Conservation (phyloP, 1,284 basidiomycete species). For the Cystobasidium pallidum region DNA sequence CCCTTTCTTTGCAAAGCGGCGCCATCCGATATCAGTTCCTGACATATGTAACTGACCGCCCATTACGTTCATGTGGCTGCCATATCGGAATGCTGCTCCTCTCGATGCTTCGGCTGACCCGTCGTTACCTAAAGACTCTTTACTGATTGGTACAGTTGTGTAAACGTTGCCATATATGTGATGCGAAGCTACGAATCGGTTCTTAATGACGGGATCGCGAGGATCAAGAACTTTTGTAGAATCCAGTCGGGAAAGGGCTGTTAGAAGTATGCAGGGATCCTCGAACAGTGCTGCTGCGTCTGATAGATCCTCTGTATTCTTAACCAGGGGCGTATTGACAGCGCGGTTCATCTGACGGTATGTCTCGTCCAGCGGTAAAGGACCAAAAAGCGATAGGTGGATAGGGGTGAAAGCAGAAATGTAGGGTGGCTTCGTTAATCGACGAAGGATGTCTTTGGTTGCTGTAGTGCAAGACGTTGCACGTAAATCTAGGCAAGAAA, state of each 20-base stretch:
- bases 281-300: not conserved
- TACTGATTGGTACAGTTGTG: conserved; percentile 21
- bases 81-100: conserved; percentile 24
- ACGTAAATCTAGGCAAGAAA: conserved; percentile 23
- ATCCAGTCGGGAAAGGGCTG: conserved; percentile 28
- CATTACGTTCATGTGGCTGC: conserved; percentile 9
- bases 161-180: conserved; percentile 32
- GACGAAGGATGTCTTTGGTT: conserved; percentile 23
- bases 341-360: not conserved
- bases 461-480: conserved; percentile 25
- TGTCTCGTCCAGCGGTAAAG: not conserved
- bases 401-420: conserved; percentile 25
- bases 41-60: conserved; percentile 15
- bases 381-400: conserved; percentile 16
- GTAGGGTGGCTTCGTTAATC: conserved; percentile 25
- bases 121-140: conserved; percentile 10
- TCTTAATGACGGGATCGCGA: not conserved
- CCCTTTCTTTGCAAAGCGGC: conserved; percentile 3
- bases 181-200: conserved; percentile 22
- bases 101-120: conserved; percentile 22
- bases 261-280: conserved; percentile 16
- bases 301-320: conserved; percentile 12
- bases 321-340: conserved; percentile 14
- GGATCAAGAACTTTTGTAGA: conserved; percentile 15
- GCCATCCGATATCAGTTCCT: conserved; percentile 21